These are phyloP conservation scores for Naganishia kalamii DNA, from an alignment of 768 basidiomycete species.

Conservation along the genomic window DNA sequence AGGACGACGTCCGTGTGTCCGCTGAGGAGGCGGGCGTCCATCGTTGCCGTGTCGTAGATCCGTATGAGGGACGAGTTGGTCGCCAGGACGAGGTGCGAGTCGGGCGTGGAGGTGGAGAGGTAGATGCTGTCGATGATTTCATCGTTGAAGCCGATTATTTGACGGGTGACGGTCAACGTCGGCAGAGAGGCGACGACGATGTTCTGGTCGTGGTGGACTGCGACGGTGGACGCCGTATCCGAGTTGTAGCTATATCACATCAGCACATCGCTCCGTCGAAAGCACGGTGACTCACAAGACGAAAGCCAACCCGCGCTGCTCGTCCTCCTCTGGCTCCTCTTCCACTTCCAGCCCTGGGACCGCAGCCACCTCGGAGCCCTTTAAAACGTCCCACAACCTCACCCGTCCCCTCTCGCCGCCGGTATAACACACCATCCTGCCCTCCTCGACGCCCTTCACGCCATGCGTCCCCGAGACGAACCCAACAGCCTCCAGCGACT, in stretches of 20 bases:
- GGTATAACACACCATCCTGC: conserved; percentile 65
- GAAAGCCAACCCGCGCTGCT: conserved; percentile 69
- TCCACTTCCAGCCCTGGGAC: conserved; percentile 53
- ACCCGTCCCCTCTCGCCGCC: conserved; percentile 85
- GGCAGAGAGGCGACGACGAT: conserved; percentile 72
- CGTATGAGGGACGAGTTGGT: conserved; percentile 95
- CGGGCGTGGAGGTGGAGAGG: conserved; percentile 53
- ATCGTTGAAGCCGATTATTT: conserved; percentile 94
- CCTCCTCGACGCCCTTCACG: conserved; percentile 47
- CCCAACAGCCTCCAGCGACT: conserved; percentile 81
- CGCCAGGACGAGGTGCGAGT: conserved; percentile 82
- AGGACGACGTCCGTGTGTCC: conserved; percentile 91
- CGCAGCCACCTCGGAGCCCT: conserved; percentile 57
- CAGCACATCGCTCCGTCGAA: not conserved
- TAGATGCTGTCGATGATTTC: conserved; percentile 88
- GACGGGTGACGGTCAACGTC: conserved; percentile 61
- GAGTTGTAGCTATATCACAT: conserved; percentile 59
- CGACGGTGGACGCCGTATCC: conserved; percentile 60
- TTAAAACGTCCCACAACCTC: conserved; percentile 73
- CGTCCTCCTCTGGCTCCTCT: conserved; percentile 55
- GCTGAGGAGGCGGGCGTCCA: conserved; percentile 77
- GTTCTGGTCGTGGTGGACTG: conserved; percentile 92
- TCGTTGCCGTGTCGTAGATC: conserved; percentile 66
- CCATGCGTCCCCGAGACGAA: conserved; percentile 49
- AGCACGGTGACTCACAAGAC: conserved; percentile 56